These are phyloP conservation scores for Colletotrichum karsti DNA, from an alignment of 2,329 filamentous ascomycete genomes.

Conservation along the genomic window DNA sequence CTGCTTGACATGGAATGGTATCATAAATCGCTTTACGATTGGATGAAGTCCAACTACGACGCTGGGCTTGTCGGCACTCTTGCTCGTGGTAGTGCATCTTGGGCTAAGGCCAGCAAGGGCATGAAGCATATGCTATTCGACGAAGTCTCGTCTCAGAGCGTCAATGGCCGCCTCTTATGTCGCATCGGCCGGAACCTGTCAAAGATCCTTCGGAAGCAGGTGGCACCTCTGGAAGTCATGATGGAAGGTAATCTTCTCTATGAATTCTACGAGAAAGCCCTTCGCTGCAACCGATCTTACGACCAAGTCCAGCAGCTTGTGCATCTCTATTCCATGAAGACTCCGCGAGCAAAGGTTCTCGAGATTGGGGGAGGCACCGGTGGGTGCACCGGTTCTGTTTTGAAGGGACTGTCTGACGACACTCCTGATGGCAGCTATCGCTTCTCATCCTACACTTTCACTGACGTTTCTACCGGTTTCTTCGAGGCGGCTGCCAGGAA, in stretches of 20 bases:
- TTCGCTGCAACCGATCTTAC: conserved; percentile 6
- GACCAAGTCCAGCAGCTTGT: neutral
- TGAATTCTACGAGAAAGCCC: conserved; percentile 18
- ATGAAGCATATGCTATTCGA: conserved; percentile 25
- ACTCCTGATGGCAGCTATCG: neutral
- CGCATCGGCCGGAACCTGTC: conserved; percentile 10
- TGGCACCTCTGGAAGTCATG: conserved; percentile 19
- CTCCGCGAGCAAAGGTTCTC: conserved; percentile 39
- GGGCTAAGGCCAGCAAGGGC: conserved; percentile 8
- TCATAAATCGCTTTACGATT: conserved; percentile 7
- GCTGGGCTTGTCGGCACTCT: neutral
- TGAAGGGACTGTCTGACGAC: conserved; percentile 37
- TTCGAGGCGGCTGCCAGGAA: conserved; percentile 44
- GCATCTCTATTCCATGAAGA: neutral
- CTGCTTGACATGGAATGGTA: conserved; percentile 6
- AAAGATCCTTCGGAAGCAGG: conserved; percentile 4
- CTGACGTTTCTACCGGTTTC: conserved; percentile 52
- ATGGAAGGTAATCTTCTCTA: conserved; percentile 20
- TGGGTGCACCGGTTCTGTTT: conserved; percentile 43
- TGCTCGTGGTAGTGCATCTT: neutral
- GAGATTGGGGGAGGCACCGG: conserved; percentile 52
- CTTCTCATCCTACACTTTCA: conserved; percentile 49
- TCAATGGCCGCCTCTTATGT: neutral
- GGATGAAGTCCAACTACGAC: conserved; percentile 13
- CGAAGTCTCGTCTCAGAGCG: conserved; percentile 6